Conservation (phyloP, 129 eudicot genomes). For the Sambucus nigra region DNA sequence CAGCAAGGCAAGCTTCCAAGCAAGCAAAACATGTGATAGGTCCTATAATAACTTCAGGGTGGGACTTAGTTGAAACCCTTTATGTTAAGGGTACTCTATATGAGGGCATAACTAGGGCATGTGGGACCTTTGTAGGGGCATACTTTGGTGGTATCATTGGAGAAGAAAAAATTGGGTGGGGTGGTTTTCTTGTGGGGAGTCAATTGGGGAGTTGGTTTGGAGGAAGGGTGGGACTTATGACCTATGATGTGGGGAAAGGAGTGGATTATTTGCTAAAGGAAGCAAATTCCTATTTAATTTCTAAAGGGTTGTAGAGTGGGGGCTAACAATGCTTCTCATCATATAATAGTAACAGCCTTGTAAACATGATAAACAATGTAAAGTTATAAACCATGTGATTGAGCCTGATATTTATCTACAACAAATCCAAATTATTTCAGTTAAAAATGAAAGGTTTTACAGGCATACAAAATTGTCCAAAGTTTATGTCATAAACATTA, state of each 20-base stretch:
- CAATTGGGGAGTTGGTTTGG: constrained; percentile 41
- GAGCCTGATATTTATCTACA: too few relatives aligned
- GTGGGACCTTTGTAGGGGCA: constrained; percentile 31
- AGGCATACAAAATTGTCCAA: too few relatives aligned
- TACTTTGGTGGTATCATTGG: constrained; percentile 30
- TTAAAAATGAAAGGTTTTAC: too few relatives aligned
- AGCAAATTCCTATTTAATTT: not conserved
- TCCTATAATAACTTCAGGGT: constrained; percentile 21
- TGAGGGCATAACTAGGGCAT: constrained; percentile 23
- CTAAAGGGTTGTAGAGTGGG: not conserved
- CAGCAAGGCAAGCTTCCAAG: constrained; percentile 20
- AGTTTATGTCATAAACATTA: too few relatives aligned
- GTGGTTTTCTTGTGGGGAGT: constrained; percentile 37
- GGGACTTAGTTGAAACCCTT: constrained; percentile 32
- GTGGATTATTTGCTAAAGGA: constrained; percentile 12
- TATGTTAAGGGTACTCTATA: constrained; percentile 26
- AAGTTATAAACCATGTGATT: too few relatives aligned
- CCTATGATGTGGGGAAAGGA: constrained; percentile 27
- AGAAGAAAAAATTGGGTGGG: constrained; percentile 31
- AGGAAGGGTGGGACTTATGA: constrained; percentile 28
- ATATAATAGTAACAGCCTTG: too few relatives aligned
- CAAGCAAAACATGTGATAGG: constrained; percentile 22
- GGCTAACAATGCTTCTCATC: too few relatives aligned
- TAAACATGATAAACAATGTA: too few relatives aligned
- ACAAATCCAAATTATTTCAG: too few relatives aligned